Base-by-base conservation (phyloP, 495 filamentous ascomycete genomes). In the Staphylotrichum tortipilum region DNA sequence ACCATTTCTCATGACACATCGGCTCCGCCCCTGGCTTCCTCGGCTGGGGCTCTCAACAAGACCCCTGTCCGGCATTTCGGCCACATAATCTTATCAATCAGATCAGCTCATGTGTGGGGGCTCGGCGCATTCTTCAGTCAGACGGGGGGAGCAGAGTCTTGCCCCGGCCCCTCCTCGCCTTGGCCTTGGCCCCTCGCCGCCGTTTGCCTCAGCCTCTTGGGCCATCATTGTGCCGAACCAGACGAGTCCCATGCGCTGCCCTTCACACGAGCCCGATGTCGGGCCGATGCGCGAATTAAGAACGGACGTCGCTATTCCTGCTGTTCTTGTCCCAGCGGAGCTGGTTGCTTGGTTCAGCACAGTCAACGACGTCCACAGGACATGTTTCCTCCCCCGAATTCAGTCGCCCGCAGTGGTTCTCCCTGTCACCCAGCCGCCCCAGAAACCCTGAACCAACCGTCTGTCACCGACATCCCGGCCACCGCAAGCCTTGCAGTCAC, bases 81-180 rank as follows among this genome's bases (percentile, higher is more conserved):
- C 17, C 45, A n/a, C 15, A 28, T 48, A 38, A 48, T 48, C 45
- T 48, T 48, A 48, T 48, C 45, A 48, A 48, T 48, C 45, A 28
- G 45, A 48, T 48, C 45, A 46, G 19, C 5, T 23, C 11, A 24
- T 3, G 23, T 12, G 41, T 17, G 43, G 29, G 41, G 43, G 29
- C 30, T 5, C 18, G 12, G 17, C 28, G 21, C 11, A 45, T 24
- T 15, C 41, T 14, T n/a, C 26, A 12, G 41, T 44, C n/a, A n/a
- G 1, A 8, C 22, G 3, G 19, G 39, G 11, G 18, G 36, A 19
- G 18, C 22, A 10, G 22, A 28, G 14, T 26, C n/a, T 40, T 24
- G 26, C 26, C 26, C n/a, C n/a, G n/a, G n/a, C n/a, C n/a, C n/a
- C n/a, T n/a, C n/a, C n/a, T n/a, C n/a, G n/a, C n/a, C n/a, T n/a